Evolutionary conservation across 306 rosid genomes (phyloP).

Genomic region (Cyamopsis tetragonoloba): DNA sequence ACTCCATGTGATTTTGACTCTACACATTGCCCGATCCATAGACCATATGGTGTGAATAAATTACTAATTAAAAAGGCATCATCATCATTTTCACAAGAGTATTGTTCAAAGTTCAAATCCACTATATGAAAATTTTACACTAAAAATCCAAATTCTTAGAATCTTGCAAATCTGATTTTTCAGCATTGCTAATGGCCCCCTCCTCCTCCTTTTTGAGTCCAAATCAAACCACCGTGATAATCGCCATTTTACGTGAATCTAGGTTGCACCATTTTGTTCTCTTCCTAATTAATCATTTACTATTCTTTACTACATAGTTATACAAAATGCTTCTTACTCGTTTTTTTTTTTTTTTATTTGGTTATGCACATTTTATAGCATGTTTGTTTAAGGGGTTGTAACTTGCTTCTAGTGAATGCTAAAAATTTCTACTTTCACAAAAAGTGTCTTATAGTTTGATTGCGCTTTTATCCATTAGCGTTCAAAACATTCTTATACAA

Average conservation of each 20-base stretch:
- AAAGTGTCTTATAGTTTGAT: too few relatives aligned
- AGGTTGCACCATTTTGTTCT: constrained; percentile 27
- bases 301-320: not conserved
- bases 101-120: not conserved
- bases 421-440: too few relatives aligned
- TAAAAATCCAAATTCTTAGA: constrained; percentile 33
- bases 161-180: constrained; percentile 35
- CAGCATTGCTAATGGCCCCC: not conserved
- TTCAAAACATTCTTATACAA: too few relatives aligned
- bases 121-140: not conserved
- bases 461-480: too few relatives aligned
- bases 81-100: not conserved
- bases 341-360: not conserved
- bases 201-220: constrained; percentile 17
- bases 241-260: constrained; percentile 52
- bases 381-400: too few relatives aligned
- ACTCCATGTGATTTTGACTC: constrained; percentile 24
- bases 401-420: too few relatives aligned
- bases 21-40: too few relatives aligned
- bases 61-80: constrained; percentile 17
- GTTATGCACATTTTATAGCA: too few relatives aligned
- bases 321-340: not conserved
- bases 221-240: constrained; percentile 58
- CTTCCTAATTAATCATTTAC: constrained; percentile 30
- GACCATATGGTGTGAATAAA: too few relatives aligned